Percentiles rank a stretch among this genome's conserved stretches.
These are phyloP conservation scores for Penicillium macrosclerotiorum DNA, from an alignment of 495 filamentous ascomycete species.

Conservation along the genomic window DNA sequence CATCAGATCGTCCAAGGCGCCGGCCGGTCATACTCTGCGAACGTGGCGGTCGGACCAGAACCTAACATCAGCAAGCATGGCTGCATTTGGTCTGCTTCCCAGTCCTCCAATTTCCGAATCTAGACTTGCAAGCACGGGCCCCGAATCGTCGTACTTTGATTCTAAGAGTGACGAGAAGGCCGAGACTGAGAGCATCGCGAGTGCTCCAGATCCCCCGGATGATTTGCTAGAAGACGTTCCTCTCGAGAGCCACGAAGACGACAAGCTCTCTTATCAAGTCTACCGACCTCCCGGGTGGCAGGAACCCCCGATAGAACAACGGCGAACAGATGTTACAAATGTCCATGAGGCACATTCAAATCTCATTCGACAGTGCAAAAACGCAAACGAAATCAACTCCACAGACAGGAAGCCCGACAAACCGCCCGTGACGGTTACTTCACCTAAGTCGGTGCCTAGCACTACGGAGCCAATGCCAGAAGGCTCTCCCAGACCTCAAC, in stretches of 20 bases:
- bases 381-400: constrained; percentile 12
- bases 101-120: constrained; percentile 44
- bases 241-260: neutral
- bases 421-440: neutral
- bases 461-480: constrained; percentile 3
- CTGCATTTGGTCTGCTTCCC: constrained; percentile 41
- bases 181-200: neutral
- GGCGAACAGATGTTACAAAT: constrained; percentile 25
- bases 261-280: constrained; percentile 8
- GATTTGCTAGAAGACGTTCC: neutral
- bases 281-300: constrained; percentile 16
- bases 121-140: constrained; percentile 25
- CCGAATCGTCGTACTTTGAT: constrained; percentile 37
- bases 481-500: constrained; percentile 27
- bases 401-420: neutral
- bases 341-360: constrained; percentile 41
- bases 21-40: constrained; percentile 30
- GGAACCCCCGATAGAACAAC: constrained; percentile 4
- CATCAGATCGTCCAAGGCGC: constrained; percentile 12
- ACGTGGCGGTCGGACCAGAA: constrained; percentile 47
- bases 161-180: constrained; percentile 9
- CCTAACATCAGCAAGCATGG: constrained; percentile 29
- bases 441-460: constrained; percentile 3
- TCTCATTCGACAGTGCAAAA: constrained; percentile 32
- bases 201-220: neutral